These are phyloP conservation scores for Pilatotrama ljubarskyi DNA, from an alignment of 768 basidiomycete genomes.

Conservation along the genomic window DNA sequence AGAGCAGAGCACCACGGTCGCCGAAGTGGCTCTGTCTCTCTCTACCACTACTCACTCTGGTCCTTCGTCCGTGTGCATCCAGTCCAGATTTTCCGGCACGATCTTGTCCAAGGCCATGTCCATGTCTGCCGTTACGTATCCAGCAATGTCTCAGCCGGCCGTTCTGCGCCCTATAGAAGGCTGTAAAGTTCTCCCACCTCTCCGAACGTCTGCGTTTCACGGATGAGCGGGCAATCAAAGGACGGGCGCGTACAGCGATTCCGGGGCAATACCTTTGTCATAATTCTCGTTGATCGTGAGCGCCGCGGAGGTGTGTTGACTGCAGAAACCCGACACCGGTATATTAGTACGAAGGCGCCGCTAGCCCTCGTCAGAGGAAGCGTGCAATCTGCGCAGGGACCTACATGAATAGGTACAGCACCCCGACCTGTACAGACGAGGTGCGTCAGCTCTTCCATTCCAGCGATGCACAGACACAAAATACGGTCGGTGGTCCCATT, in stretches of 20 bases:
- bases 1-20: not conserved
- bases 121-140: conserved; percentile 62
- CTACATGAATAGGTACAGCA: conserved; percentile 88
- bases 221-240: not conserved
- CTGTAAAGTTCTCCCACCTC: conserved; percentile 32
- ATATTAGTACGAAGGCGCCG: not conserved
- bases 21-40: too few relatives aligned
- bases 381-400: conserved; percentile 27
- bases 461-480: not conserved
- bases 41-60: conserved; percentile 62
- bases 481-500: not conserved
- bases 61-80: conserved; percentile 90
- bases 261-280: conserved; percentile 64
- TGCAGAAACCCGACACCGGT: conserved; percentile 22
- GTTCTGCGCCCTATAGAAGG: not conserved
- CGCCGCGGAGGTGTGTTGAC: conserved; percentile 77
- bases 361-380: too few relatives aligned
- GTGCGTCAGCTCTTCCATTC: not conserved
- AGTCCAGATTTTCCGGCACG: conserved; percentile 80
- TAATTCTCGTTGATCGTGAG: conserved; percentile 89
- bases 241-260: not conserved
- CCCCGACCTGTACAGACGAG: conserved; percentile 59
- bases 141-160: not conserved
- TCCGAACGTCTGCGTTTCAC: conserved; percentile 41
- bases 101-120: conserved; percentile 90